phyloP scores from a whole-genome alignment of 2,329 filamentous ascomycete genomes.

The Acrodontium crateriforme region DNA sequence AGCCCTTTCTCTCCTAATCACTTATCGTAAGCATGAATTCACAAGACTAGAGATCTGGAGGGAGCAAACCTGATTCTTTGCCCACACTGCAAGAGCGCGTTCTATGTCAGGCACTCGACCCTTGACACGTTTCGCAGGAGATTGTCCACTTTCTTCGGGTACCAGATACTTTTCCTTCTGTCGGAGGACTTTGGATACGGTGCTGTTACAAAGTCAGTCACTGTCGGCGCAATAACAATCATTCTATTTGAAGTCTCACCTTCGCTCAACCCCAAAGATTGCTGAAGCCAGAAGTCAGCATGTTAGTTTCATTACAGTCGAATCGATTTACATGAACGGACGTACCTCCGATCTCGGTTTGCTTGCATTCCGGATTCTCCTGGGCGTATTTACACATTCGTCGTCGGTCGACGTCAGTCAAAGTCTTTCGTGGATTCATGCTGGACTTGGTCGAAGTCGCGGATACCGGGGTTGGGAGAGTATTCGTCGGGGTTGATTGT shows the following conservation, averaged over 20 bases:
- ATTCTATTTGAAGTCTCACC: conserved; percentile 42
- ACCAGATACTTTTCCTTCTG: conserved; percentile 91
- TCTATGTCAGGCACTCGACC: conserved; percentile 85
- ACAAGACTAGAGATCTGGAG: too few relatives aligned
- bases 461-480: conserved; percentile 39
- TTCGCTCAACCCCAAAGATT: conserved; percentile 92
- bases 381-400: conserved; percentile 91
- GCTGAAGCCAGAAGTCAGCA: conserved; percentile 39
- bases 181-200: conserved; percentile 92
- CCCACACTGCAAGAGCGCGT: conserved; percentile 76
- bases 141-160: conserved; percentile 62
- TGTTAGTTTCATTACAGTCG: too few relatives aligned
- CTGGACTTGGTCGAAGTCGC: conserved; percentile 30
- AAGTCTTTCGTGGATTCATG: conserved; percentile 44
- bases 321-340: conserved; percentile 3
- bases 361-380: conserved; percentile 78
- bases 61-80: conserved; percentile 43
- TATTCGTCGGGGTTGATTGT: conserved; percentile 32
- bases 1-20: conserved; percentile 55
- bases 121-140: conserved; percentile 70
- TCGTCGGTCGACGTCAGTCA: conserved; percentile 81
- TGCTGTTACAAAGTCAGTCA: conserved; percentile 42
- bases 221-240: conserved; percentile 5
- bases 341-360: conserved; percentile 86
- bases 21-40: too few relatives aligned